These are phyloP conservation scores for Vitis labrusca DNA, from an alignment of 164 flowering plant species.

Conservation along the genomic window DNA sequence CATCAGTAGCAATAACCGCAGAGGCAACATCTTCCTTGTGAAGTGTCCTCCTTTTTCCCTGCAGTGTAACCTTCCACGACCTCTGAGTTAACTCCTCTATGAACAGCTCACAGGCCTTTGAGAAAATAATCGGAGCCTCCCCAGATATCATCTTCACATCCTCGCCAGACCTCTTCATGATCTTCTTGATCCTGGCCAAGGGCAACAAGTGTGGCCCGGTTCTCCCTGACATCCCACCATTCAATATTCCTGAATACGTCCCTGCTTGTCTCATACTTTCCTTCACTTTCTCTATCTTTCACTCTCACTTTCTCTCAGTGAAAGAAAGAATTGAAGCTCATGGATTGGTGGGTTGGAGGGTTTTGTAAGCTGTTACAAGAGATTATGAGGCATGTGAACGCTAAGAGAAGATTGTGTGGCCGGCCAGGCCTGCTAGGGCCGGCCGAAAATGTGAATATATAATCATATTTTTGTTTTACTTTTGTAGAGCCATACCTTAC, in stretches of 20 bases:
- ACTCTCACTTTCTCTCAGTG: neutral
- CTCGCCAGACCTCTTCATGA: conserved; percentile 68
- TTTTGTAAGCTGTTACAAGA: too few species aligned
- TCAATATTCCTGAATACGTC: conserved; percentile 40
- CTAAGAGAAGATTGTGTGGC: neutral
- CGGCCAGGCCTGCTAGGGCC: conserved; percentile 38
- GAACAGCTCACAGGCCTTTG: conserved; percentile 73
- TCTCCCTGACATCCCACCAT: conserved; percentile 40
- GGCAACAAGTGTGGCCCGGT: conserved; percentile 65
- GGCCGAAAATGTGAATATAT: conserved; percentile 15
- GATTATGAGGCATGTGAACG: neutral
- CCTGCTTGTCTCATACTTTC: conserved; percentile 56
- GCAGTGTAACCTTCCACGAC: conserved; percentile 61
- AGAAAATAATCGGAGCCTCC: conserved; percentile 72
- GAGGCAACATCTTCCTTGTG: conserved; percentile 61
- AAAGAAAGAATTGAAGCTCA: neutral
- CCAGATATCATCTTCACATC: conserved; percentile 81
- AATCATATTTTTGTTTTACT: neutral
- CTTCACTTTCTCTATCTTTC: too few species aligned
- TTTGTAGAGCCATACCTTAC: too few species aligned
- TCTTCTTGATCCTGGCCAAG: conserved; percentile 78
- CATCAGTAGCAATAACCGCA: conserved; percentile 56
- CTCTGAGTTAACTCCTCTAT: conserved; percentile 56
- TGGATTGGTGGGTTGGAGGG: too few species aligned
- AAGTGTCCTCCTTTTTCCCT: conserved; percentile 62